These are phyloP conservation scores for Verticillium nonalfalfae DNA, from an alignment of 2,329 filamentous ascomycete species.

Conservation along the genomic window DNA sequence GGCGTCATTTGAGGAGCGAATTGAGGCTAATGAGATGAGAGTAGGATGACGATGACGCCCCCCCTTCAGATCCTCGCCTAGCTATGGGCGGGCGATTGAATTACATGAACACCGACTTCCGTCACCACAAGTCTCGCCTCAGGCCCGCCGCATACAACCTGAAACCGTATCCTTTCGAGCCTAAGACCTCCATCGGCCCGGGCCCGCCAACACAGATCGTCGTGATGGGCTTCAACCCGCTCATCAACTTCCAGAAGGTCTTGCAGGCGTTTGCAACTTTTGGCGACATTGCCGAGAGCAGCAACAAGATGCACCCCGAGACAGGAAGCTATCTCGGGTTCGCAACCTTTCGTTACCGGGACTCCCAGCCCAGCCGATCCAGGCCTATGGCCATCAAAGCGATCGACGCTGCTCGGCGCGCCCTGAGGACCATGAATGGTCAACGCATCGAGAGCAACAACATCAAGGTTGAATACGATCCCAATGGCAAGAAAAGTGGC, in stretches of 20 bases:
- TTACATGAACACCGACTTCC: slow-evolving; percentile 65
- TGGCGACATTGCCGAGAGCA: slow-evolving; percentile 83
- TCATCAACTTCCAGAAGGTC: slow-evolving; percentile 74
- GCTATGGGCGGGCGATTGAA: slow-evolving; percentile 58
- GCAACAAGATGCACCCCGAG: slow-evolving; percentile 90
- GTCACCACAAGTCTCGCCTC: slow-evolving; percentile 63
- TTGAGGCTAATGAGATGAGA: slow-evolving; percentile 55
- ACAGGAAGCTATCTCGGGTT: slow-evolving; percentile 93
- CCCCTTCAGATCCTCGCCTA: slow-evolving; percentile 76
- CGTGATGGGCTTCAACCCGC: slow-evolving; percentile 91
- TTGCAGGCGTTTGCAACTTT: slow-evolving; percentile 71
- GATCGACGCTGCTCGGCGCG: slow-evolving; percentile 73
- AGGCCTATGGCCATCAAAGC: slow-evolving; percentile 55
- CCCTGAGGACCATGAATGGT: slow-evolving; percentile 70
- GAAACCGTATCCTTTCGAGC: slow-evolving; percentile 75
- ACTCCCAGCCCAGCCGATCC: slow-evolving; percentile 51
- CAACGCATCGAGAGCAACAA: slow-evolving; percentile 71
- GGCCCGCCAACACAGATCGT: slow-evolving; percentile 87
- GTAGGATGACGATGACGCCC: slow-evolving; percentile 68
- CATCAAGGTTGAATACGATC: slow-evolving; percentile 81
- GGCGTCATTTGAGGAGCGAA: slow-evolving; percentile 50
- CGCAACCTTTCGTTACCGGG: slow-evolving; percentile 83
- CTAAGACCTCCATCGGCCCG: slow-evolving; percentile 77
- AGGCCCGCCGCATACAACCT: slow-evolving; percentile 72
- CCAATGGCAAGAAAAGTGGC: slow-evolving; percentile 77